Evolutionary conservation across 352 stramenopile species (phyloP).

Genomic region (Aphanomyces cochlioides): DNA sequence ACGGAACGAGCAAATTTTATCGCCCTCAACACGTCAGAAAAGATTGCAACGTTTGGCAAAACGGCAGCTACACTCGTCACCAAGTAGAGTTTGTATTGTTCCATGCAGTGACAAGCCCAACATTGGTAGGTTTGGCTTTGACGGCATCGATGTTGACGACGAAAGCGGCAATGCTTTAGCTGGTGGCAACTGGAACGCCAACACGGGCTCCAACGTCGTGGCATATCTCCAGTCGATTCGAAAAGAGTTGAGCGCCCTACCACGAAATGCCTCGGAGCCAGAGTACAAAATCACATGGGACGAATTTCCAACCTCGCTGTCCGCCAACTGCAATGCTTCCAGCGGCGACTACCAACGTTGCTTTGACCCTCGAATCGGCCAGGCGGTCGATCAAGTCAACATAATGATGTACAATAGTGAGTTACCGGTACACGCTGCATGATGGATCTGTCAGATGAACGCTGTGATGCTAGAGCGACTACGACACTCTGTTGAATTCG

Average conservation of each 20-base stretch:
- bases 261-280: slow-evolving; percentile 65
- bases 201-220: slow-evolving; percentile 38
- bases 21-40: slow-evolving; percentile 33
- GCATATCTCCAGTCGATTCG: slow-evolving; percentile 49
- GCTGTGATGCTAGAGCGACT: slow-evolving; percentile 4
- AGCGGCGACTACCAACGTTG: slow-evolving; percentile 49
- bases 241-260: slow-evolving; percentile 36
- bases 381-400: slow-evolving; percentile 77
- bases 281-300: slow-evolving; percentile 42
- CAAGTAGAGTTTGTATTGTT: slow-evolving; percentile 38
- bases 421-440: neutral
- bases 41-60: slow-evolving; percentile 47
- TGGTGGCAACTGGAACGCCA: slow-evolving; percentile 49
- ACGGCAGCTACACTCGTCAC: slow-evolving; percentile 47
- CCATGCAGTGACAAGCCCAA: neutral
- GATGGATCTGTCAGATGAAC: neutral
- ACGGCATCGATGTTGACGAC: slow-evolving; percentile 70
- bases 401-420: slow-evolving; percentile 77
- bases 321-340: neutral
- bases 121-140: slow-evolving; percentile 38
- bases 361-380: slow-evolving; percentile 49
- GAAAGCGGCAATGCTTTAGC: slow-evolving; percentile 45
- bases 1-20: slow-evolving; percentile 74
- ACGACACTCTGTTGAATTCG: slow-evolving; percentile 11
- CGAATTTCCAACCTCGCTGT: slow-evolving; percentile 27